Conservation (phyloP, 805 yeast species). For the Metschnikowia arizonensis region DNA sequence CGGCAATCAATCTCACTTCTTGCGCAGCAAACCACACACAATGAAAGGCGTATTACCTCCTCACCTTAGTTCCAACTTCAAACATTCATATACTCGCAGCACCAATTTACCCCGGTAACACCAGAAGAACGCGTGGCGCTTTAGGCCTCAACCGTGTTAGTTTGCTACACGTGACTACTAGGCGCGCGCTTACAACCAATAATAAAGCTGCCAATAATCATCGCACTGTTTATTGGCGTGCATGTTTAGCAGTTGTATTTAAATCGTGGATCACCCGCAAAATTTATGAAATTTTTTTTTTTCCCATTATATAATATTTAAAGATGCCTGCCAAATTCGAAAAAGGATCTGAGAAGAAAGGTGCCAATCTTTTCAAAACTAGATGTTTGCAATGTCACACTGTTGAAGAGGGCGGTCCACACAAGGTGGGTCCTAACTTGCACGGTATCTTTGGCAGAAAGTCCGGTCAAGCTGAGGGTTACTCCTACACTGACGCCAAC, state of each 20-base stretch:
- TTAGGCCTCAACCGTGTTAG: neutral
- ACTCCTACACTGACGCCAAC: constrained; percentile 97
- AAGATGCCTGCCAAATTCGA: constrained; percentile 45
- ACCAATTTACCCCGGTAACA: neutral
- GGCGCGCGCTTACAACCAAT: constrained; percentile 14
- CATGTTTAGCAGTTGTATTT: constrained; percentile 12
- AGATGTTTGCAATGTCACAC: constrained; percentile 99
- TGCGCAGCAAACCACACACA: neutral
- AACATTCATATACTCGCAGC: no score
- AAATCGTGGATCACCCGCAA: constrained; percentile 7
- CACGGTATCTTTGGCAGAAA: constrained; percentile 91
- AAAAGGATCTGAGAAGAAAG: constrained; percentile 59
- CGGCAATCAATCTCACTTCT: neutral
- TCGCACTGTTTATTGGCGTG: constrained; percentile 17
- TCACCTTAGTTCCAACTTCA: no score
- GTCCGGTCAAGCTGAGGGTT: constrained; percentile 90
- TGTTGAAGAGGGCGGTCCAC: constrained; percentile 89
- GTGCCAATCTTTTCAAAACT: constrained; percentile 97
- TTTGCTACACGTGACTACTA: neutral
- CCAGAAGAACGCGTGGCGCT: neutral
- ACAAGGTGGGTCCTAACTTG: constrained; percentile 99
- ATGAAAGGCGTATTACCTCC: no score
- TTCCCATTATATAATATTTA: neutral
- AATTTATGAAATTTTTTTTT: constrained; percentile 1
- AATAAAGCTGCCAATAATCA: constrained; percentile 12